A percentile compares a stretch with the other conserved stretches of the same genome.
Evolutionary conservation across 139 green algal species (phyloP).

Genomic region (Tetraselmis chui): DNA sequence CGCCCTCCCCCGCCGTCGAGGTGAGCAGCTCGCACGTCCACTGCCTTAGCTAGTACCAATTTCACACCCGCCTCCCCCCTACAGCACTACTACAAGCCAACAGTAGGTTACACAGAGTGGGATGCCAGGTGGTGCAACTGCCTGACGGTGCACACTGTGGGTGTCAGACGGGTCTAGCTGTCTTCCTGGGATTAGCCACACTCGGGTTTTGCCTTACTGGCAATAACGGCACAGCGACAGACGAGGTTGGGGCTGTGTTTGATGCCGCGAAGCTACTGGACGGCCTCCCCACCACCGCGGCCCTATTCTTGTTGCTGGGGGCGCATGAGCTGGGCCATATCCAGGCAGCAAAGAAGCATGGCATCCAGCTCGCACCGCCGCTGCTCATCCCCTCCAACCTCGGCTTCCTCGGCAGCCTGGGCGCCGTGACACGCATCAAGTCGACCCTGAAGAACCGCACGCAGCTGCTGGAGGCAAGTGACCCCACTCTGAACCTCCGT

Average conservation of each 20-base stretch:
- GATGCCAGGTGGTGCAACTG: background rate
- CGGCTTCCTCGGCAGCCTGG: constrained; percentile 69
- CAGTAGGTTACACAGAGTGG: too few species aligned
- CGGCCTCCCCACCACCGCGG: background rate
- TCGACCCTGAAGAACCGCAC: background rate
- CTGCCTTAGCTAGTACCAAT: too few species aligned
- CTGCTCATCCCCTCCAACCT: constrained; percentile 70
- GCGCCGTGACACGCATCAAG: constrained; percentile 71
- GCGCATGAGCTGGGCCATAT: constrained; percentile 59
- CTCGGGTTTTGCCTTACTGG: constrained; percentile 55
- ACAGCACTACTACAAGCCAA: too few species aligned
- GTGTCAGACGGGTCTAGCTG: constrained; percentile 41
- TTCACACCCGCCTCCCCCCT: too few species aligned
- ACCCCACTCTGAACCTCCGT: too few species aligned
- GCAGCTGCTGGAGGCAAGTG: background rate
- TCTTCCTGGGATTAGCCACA: constrained; percentile 44
- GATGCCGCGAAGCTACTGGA: background rate
- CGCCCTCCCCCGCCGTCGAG: background rate
- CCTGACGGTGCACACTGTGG: background rate
- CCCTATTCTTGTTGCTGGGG: constrained; percentile 16
- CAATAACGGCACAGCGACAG: constrained; percentile 2
- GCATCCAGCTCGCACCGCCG: constrained; percentile 61
- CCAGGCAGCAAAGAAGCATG: constrained; percentile 39
- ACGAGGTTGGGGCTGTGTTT: background rate
- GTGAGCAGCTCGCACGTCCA: background rate